These are phyloP conservation scores for Deakozyma indianensis DNA, from an alignment of 805 yeast genomes.

Conservation along the genomic window DNA sequence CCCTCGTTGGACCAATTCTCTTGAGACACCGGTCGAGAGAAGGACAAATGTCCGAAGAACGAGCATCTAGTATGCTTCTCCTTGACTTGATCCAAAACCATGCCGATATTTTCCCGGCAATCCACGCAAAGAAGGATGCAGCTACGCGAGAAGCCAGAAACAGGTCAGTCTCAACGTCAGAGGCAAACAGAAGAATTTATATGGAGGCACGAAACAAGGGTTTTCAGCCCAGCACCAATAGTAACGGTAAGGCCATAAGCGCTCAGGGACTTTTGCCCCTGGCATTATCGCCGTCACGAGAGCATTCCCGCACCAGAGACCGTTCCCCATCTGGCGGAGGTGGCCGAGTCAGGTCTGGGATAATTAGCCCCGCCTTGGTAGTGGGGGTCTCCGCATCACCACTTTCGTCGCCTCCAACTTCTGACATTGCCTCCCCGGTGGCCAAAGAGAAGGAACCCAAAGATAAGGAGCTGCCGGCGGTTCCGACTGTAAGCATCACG, in stretches of 20 bases:
- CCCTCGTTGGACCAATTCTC: not conserved
- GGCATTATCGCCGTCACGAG: conserved; percentile 11
- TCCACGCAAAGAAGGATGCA: conserved; percentile 7
- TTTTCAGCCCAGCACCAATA: not conserved
- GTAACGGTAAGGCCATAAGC: not conserved
- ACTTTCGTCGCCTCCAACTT: not conserved
- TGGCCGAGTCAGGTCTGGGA: not conserved
- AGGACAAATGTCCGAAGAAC: not conserved
- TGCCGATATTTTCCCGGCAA: conserved; percentile 11
- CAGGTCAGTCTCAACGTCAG: conserved; percentile 11
- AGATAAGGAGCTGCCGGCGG: conserved; percentile 1
- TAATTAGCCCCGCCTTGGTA: not conserved
- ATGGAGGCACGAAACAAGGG: conserved; percentile 6
- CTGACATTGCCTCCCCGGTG: not conserved
- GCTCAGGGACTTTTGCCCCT: conserved; percentile 11
- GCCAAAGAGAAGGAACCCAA: not conserved
- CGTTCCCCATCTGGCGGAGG: no score
- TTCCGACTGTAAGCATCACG: not conserved
- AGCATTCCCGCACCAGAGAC: not conserved
- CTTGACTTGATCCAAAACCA: conserved; percentile 13
- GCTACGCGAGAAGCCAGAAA: conserved; percentile 5
- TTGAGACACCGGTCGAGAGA: not conserved
- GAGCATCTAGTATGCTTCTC: conserved; percentile 7
- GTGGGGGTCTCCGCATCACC: not conserved
- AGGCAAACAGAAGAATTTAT: conserved; percentile 11